phyloP scores from a whole-genome alignment of 768 basidiomycete genomes.

The Psilocybe tampanensis region DNA sequence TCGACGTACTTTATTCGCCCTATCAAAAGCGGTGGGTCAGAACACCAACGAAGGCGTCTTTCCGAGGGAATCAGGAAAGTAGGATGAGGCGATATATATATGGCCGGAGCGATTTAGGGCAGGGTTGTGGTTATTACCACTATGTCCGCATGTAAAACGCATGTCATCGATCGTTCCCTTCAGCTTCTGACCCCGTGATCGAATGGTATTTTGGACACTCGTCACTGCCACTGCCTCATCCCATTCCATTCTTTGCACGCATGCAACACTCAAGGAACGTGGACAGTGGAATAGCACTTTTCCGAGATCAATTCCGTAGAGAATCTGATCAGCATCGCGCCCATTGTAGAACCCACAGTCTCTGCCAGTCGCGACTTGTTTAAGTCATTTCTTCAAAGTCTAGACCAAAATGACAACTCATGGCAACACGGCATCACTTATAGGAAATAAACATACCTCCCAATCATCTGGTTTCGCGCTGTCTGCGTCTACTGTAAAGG shows the following conservation, averaged over 20 bases:
- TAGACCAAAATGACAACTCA: not conserved
- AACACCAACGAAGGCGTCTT: too few species aligned
- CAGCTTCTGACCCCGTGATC: too few species aligned
- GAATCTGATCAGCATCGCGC: conserved; percentile 36
- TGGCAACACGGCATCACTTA: not conserved
- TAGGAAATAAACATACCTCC: conserved; percentile 12
- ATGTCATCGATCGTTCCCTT: too few species aligned
- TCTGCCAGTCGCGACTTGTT: conserved; percentile 39
- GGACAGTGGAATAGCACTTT: conserved; percentile 42
- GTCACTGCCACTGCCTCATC: conserved; percentile 36
- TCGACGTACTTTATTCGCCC: too few species aligned
- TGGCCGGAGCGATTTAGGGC: not conserved
- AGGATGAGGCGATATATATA: not conserved
- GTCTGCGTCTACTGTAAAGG: conserved; percentile 22
- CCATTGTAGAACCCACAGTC: conserved; percentile 29
- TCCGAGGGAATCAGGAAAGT: too few species aligned
- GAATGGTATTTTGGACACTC: too few species aligned
- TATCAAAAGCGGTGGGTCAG: too few species aligned
- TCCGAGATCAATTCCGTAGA: conserved; percentile 34
- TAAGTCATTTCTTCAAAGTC: conserved; percentile 23
- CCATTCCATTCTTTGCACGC: conserved; percentile 41
- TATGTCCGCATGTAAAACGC: too few species aligned
- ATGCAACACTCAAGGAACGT: conserved; percentile 42
- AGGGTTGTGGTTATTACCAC: too few species aligned
- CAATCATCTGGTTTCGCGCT: conserved; percentile 21